A percentile compares a stretch with the other conserved stretches of the same genome.
These are phyloP conservation scores for Colletotrichum tanaceti DNA, from an alignment of 2,329 filamentous ascomycete species.

Conservation along the genomic window DNA sequence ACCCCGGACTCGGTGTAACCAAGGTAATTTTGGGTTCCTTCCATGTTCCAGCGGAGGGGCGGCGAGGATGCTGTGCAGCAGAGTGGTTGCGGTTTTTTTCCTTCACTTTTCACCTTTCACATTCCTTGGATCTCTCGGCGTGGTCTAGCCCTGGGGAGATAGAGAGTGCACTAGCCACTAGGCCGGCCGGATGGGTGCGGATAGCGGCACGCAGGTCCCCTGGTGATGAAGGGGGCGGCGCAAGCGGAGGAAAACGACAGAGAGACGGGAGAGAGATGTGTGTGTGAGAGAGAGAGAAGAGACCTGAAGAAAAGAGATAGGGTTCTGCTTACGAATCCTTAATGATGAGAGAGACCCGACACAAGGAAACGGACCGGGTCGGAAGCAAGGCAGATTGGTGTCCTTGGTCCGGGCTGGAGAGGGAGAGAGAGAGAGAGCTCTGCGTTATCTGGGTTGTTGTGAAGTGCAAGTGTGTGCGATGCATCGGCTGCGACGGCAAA, in stretches of 20 bases:
- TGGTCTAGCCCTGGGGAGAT: neutral
- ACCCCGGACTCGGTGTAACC: neutral
- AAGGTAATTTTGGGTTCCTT: no score
- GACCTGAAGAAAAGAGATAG: neutral
- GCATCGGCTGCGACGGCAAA: no score
- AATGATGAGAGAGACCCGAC: neutral
- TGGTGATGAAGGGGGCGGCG: neutral
- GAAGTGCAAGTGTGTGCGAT: no score
- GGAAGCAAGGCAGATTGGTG: neutral
- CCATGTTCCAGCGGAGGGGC: neutral
- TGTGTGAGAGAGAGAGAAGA: neutral
- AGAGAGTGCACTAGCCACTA: conserved; percentile 27
- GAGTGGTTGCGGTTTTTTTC: conserved; percentile 9
- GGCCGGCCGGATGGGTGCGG: conserved; percentile 26
- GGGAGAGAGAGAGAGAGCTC: neutral
- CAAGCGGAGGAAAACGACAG: neutral
- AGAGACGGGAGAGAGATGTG: no score
- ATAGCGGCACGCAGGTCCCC: conserved; percentile 14
- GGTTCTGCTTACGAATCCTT: conserved; percentile 2
- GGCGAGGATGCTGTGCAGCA: neutral
- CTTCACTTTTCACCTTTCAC: neutral
- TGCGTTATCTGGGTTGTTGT: neutral
- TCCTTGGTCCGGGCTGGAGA: neutral
- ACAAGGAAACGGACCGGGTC: neutral
- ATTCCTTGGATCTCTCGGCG: conserved; percentile 20